Conservation (phyloP, 2,329 filamentous ascomycete genomes). For the Fusarium bulbicola region DNA sequence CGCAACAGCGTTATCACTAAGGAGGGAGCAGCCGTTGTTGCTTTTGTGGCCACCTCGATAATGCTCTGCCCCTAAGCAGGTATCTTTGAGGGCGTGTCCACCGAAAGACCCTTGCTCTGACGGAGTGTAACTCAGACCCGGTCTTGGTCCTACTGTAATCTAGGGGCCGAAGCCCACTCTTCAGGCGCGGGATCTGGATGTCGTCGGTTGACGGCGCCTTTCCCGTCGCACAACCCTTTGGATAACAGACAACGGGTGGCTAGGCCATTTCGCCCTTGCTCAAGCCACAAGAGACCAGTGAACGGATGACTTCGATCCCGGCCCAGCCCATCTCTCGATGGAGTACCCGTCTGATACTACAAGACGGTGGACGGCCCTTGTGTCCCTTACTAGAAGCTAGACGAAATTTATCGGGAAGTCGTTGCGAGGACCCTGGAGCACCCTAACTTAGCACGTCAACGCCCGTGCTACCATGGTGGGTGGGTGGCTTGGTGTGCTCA, state of each 20-base stretch:
- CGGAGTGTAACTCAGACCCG: slow-evolving; percentile 1
- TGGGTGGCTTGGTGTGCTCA: slow-evolving; percentile 6
- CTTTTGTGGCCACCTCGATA: not conserved
- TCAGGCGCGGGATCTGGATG: slow-evolving; percentile 21
- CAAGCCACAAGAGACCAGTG: slow-evolving; percentile 30
- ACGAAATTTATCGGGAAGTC: slow-evolving; percentile 25
- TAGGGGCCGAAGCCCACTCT: slow-evolving; percentile 6
- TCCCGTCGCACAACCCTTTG: slow-evolving; percentile 17
- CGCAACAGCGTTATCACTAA: not conserved
- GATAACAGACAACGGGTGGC: not conserved
- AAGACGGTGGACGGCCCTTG: slow-evolving; percentile 1
- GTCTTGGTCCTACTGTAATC: slow-evolving; percentile 1
- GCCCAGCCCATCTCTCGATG: not conserved
- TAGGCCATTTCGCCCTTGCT: slow-evolving; percentile 12
- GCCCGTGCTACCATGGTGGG: not conserved
- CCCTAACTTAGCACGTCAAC: not conserved
- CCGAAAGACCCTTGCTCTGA: not conserved
- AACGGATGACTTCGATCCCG: slow-evolving; percentile 3
- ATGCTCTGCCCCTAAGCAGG: not conserved
- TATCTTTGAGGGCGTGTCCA: not conserved
- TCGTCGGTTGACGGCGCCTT: slow-evolving; percentile 12
- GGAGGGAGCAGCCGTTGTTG: not conserved
- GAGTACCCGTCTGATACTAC: not conserved
- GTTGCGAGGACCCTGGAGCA: slow-evolving; percentile 18
- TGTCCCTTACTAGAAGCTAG: not conserved